Base-by-base conservation (phyloP, 2,329 filamentous ascomycete species). In the Monosporascus sp. region DNA sequence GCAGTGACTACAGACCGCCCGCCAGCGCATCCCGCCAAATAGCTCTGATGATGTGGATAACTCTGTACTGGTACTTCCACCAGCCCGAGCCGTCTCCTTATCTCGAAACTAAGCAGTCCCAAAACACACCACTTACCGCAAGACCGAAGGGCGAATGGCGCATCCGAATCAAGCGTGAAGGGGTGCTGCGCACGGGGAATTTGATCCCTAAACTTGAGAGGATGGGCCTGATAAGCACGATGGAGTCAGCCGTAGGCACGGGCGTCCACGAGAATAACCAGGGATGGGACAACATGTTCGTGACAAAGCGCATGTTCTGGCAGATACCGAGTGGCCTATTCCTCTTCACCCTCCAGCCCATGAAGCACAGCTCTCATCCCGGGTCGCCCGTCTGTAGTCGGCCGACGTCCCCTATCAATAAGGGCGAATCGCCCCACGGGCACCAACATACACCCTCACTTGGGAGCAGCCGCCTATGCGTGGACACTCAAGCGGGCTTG, bases 11-110 rank as follows among this genome's bases (percentile, higher is more conserved):
- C 74, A 90, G 88, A 66, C 84, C 90, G 1, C 82, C 87, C 1
- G 84, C 79, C 16, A 96, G 91, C 57, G 90, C 90, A 0, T 94
- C 91, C 1, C 80, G 92, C 45, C 89, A 96, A 72, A 89, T 96
- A 55, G 93, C 93, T 60, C 91, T 97, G 89, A 96, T 97, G 88
- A 79, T 97, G 7, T 97, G 91, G 89, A 85, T 91, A 37, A 92
- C 91, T 1, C 76, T 97, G 43, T 96, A 91, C 76, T 97, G 93
- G 93, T 97, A 97, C 75, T 97, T 97, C 63, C 92, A 97, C 72
- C 90, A 96, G 69, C 80, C 85, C 1, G 80, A 87, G 62, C 93
- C 93, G 0, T 76, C 80, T 22, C 77, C 81, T 0, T 79, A 82
- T 49, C 66, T 94, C 37, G 77, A 78, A 19, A 89, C 82, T 7